A percentile compares a stretch with the other conserved stretches of the same genome.
Conservation (phyloP, 2,329 filamentous ascomycete genomes). For the Penicillium hordei region DNA sequence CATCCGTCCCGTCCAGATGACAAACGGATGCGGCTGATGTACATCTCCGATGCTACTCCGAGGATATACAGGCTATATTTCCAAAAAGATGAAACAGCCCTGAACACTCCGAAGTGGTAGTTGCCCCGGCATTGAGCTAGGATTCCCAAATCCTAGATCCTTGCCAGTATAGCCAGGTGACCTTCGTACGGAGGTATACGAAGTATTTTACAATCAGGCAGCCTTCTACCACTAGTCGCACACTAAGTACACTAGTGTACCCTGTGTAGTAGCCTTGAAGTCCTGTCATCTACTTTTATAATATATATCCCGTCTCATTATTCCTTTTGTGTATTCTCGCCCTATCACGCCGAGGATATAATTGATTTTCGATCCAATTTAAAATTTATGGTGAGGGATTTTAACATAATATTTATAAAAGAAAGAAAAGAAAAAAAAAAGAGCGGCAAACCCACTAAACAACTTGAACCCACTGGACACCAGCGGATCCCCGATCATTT, state of each 20-base stretch:
- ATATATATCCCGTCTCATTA: background rate
- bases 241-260: background rate
- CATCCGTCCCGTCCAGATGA: background rate
- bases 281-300: background rate
- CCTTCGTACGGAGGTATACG: background rate
- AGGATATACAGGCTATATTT: background rate
- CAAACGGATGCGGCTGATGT: background rate
- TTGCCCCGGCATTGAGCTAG: background rate
- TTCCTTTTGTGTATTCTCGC: background rate
- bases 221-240: background rate
- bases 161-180: background rate
- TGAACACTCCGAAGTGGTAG: background rate
- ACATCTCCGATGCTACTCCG: background rate
- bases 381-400: slow-evolving; percentile 3
- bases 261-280: background rate
- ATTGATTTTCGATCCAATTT: background rate
- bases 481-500: background rate
- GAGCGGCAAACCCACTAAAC: background rate
- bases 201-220: background rate
- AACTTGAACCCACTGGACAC: background rate
- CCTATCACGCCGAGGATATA: background rate
- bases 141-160: background rate
- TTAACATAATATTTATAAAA: background rate
- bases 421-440: background rate
- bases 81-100: background rate